Evolutionary conservation across 208 protist genomes (phyloP), one percentile per base, ranked within the genome.

Genomic region (Giardia muris): DNA sequence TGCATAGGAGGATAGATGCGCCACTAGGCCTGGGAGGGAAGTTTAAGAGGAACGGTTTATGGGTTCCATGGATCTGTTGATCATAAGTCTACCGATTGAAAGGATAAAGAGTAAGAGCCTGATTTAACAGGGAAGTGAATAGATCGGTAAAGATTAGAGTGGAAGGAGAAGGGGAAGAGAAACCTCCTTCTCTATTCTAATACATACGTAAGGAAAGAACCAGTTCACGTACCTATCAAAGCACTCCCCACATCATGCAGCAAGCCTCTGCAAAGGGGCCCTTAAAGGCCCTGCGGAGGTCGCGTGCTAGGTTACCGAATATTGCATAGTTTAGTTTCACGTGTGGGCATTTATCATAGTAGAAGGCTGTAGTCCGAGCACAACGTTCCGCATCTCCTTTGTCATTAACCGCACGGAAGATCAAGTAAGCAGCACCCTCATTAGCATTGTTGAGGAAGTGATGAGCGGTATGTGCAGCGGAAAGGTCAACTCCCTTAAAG

Each of bases 271-370:
- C 57, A 30, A 76, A 76, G 30, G 10, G 10, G 57, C 57, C 30
- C 57, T 76, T 76, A 30, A 76, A 76, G 19, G 30, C 57, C 30
- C 57, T 76, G 57, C 57, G 57, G 30, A 76, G 10, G 30, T 76
- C 57, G 57, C 57, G 57, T 76, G 57, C 57, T 76, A 76, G 57
- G 30, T 76, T 76, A 76, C 57, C 57, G 57, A 76, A 76, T 39
- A 76, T 76, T 39, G 57, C 57, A 30, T 76, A 76, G 57, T 76
- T 76, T 39, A 76, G 57, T 30, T 76, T 76, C 57, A 76, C 57
- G 57, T 76, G 57, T 30, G 57, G 57, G 57, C 57, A 76, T 76
- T 76, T 76, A 30, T 76, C 57, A 30, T 76, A 76, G 30, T 76
- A 76, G 19, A 76, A 39, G 10, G 57, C 57, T 30, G 57, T 76